Evolutionary conservation across 2,329 filamentous ascomycete genomes (phyloP).

Genomic region (Fusarium mundagurra): DNA sequence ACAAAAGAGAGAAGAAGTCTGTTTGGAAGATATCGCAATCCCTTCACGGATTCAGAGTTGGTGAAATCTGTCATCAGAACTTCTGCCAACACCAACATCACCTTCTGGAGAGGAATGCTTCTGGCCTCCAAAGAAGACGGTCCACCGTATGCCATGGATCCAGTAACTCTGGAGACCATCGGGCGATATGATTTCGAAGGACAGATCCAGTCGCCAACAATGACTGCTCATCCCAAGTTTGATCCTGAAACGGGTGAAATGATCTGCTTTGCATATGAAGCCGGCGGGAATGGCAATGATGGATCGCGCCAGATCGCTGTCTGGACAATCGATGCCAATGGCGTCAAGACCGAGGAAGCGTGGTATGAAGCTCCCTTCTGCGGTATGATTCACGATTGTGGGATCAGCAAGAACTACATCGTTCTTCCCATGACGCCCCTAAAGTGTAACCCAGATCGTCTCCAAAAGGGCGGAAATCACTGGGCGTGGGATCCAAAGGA

Average conservation of each 20-base stretch:
- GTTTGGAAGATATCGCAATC: conserved; percentile 22
- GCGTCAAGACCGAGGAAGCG: background rate
- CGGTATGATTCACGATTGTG: conserved; percentile 20
- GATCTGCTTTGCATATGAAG: conserved; percentile 11
- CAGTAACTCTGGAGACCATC: conserved; percentile 10
- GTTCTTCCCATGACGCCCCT: conserved; percentile 13
- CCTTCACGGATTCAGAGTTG: conserved; percentile 10
- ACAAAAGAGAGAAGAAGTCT: background rate
- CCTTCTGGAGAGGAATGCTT: conserved; percentile 5
- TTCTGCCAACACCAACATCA: conserved; percentile 17
- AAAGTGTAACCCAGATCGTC: background rate
- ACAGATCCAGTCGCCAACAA: background rate
- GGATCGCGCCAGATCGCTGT: background rate
- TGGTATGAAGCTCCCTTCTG: conserved; percentile 20
- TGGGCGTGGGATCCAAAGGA: conserved; percentile 13
- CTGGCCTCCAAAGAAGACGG: conserved; percentile 19
- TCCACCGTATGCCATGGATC: conserved; percentile 8
- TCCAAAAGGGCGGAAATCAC: conserved; percentile 12
- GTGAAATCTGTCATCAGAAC: conserved; percentile 8
- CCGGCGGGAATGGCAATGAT: conserved; percentile 1
- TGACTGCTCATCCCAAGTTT: conserved; percentile 14
- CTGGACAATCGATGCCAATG: background rate
- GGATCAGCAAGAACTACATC: conserved; percentile 17
- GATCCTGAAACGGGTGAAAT: conserved; percentile 3
- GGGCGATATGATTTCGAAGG: conserved; percentile 9